A percentile compares a stretch with the other conserved stretches of the same genome.
Conservation (phyloP, 2,329 filamentous ascomycete genomes). For the Ascochyta clinopodiicola region DNA sequence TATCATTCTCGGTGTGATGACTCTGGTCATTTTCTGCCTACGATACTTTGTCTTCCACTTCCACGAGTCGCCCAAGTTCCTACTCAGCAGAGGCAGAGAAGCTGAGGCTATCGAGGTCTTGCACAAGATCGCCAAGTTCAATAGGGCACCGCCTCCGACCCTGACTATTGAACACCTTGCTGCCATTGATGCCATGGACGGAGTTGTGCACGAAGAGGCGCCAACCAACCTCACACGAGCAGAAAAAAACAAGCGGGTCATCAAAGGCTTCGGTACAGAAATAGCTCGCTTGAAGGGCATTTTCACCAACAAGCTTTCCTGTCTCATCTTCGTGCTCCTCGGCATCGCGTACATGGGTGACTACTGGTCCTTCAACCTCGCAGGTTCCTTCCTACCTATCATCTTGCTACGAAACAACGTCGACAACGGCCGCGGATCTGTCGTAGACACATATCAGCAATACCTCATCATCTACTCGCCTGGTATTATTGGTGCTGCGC, state of each 20-base stretch:
- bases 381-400: constrained; percentile 35
- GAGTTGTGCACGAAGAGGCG: constrained; percentile 3
- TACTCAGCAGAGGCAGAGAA: constrained; percentile 34
- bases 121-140: constrained; percentile 39
- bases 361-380: constrained; percentile 43
- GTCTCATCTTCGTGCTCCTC: constrained; percentile 34
- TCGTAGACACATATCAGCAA: constrained; percentile 36
- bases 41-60: constrained; percentile 40
- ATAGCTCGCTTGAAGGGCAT: constrained; percentile 35
- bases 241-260: constrained; percentile 31
- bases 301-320: constrained; percentile 35
- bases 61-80: constrained; percentile 39
- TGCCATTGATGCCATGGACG: constrained; percentile 28
- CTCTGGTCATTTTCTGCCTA: constrained; percentile 35
- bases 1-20: constrained; percentile 36
- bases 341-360: constrained; percentile 41
- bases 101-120: constrained; percentile 37
- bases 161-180: constrained; percentile 37
- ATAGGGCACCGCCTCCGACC: constrained; percentile 30
- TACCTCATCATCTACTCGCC: constrained; percentile 41
- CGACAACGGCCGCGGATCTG: constrained; percentile 26
- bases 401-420: constrained; percentile 42
- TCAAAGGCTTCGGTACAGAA: constrained; percentile 31
- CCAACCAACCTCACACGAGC: constrained; percentile 7
- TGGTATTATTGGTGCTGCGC: constrained; percentile 33